phyloP scores from a whole-genome alignment of 2,329 filamentous ascomycete species.

The Cladophialophora immunda region DNA sequence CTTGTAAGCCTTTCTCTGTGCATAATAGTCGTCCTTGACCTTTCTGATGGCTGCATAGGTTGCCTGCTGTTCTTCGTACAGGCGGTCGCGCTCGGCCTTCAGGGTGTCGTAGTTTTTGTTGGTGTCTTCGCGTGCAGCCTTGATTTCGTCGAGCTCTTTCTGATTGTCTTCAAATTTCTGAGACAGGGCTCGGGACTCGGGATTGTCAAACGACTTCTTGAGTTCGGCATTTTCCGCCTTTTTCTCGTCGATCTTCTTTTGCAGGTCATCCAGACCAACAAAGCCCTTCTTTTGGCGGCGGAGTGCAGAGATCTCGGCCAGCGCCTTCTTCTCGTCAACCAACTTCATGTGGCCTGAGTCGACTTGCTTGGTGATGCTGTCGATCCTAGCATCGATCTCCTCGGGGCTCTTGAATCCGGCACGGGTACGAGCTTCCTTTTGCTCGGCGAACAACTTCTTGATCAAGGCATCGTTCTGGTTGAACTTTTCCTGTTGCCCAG shows the following conservation, averaged over 20 bases:
- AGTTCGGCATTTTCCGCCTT: constrained; percentile 88
- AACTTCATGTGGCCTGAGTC: constrained; percentile 91
- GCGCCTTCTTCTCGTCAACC: constrained; percentile 95
- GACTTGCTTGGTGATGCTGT: constrained; percentile 81
- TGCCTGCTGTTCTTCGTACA: constrained; percentile 84
- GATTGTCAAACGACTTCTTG: constrained; percentile 88
- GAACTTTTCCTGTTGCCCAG: constrained; percentile 84
- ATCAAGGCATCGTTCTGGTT: constrained; percentile 90
- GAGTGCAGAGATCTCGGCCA: constrained; percentile 81
- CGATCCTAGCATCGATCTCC: constrained; percentile 85
- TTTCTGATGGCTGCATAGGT: constrained; percentile 84
- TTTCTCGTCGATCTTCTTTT: constrained; percentile 88
- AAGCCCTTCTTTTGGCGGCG: constrained; percentile 94
- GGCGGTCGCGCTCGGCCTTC: constrained; percentile 83
- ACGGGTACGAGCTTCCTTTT: constrained; percentile 83
- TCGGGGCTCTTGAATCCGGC: constrained; percentile 86
- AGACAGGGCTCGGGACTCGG: constrained; percentile 85
- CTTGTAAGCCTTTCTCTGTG: constrained; percentile 80
- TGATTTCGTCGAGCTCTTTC: constrained; percentile 87
- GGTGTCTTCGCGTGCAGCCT: constrained; percentile 87
- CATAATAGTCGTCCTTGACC: constrained; percentile 88
- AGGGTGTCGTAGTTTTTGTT: constrained; percentile 88
- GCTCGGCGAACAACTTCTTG: constrained; percentile 82
- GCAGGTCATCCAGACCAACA: constrained; percentile 79
- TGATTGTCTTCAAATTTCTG: constrained; percentile 87